phyloP scores from a whole-genome alignment of 768 basidiomycete genomes.

The Auricularia sp. region DNA sequence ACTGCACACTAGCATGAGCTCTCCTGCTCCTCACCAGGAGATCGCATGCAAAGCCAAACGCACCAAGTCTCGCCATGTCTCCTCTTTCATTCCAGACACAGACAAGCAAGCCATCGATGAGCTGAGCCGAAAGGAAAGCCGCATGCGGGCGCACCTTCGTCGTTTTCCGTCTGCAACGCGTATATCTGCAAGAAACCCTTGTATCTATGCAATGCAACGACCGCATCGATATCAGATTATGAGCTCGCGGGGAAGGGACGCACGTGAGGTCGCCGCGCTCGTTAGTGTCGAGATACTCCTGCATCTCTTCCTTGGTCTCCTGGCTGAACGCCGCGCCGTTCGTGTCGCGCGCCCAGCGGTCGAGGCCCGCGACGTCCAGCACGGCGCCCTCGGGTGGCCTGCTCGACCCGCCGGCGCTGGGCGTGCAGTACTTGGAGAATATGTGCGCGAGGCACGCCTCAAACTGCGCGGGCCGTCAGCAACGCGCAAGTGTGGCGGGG shows the following conservation, averaged over 20 bases:
- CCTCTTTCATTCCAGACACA: slow-evolving; percentile 7
- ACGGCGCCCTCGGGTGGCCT: slow-evolving; percentile 13
- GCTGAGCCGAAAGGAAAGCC: not conserved
- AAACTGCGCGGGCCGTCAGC: slow-evolving; percentile 31
- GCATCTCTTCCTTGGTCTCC: slow-evolving; percentile 68
- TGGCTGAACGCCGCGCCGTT: slow-evolving; percentile 73
- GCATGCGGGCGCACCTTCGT: slow-evolving; percentile 39
- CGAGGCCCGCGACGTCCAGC: slow-evolving; percentile 27
- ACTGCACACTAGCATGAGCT: slow-evolving; percentile 26
- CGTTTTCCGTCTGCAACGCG: slow-evolving; percentile 75
- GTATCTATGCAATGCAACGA: slow-evolving; percentile 33
- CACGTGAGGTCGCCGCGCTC: slow-evolving; percentile 67
- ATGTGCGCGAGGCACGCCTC: slow-evolving; percentile 65
- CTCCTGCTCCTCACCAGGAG: too few relatives aligned
- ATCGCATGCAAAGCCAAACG: slow-evolving; percentile 13
- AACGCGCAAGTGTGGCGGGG: not conserved
- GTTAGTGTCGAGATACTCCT: slow-evolving; percentile 66
- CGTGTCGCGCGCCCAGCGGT: slow-evolving; percentile 69
- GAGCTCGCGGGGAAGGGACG: slow-evolving; percentile 7
- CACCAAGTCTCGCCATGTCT: slow-evolving; percentile 78
- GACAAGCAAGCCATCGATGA: not conserved
- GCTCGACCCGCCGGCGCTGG: slow-evolving; percentile 21
- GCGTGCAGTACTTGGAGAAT: slow-evolving; percentile 68
- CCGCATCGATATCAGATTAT: not conserved
- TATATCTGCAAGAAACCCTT: slow-evolving; percentile 78